Conservation (phyloP, 345 rosid genomes). For the Euphorbia tirucalli region DNA sequence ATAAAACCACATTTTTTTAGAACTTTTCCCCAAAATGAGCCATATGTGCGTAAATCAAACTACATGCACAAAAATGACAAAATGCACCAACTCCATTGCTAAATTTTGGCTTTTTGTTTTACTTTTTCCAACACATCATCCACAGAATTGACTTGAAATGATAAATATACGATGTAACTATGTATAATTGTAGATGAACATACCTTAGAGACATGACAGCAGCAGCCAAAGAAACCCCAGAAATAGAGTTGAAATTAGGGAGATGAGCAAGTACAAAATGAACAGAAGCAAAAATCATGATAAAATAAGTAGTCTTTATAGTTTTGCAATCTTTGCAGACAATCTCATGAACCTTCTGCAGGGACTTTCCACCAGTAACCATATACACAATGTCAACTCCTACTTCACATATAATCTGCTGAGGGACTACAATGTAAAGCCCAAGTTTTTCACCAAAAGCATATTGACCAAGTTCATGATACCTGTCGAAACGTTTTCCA, state of each 20-base stretch:
- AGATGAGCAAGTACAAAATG: conserved; percentile 32
- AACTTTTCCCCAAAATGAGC: too few relatives aligned
- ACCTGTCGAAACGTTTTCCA: conserved; percentile 33
- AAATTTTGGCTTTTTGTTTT: too few relatives aligned
- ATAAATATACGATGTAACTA: too few relatives aligned
- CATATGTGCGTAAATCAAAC: too few relatives aligned
- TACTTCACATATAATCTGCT: conserved; percentile 25
- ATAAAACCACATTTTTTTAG: too few relatives aligned
- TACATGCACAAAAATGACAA: too few relatives aligned
- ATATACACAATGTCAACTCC: conserved; percentile 33
- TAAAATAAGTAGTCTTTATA: conserved; percentile 22
- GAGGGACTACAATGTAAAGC: conserved; percentile 31
- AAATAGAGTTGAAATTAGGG: conserved; percentile 31
- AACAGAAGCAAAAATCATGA: conserved; percentile 33
- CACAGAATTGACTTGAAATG: too few relatives aligned
- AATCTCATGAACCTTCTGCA: conserved; percentile 21
- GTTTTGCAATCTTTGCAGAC: conserved; percentile 11
- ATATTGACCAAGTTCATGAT: conserved; percentile 33
- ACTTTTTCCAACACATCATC: too few relatives aligned
- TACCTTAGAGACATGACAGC: conserved; percentile 35
- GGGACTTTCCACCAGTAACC: conserved; percentile 36
- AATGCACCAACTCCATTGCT: too few relatives aligned
- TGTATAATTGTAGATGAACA: too few relatives aligned
- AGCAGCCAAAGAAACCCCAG: conserved; percentile 28
- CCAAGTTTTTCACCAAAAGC: conserved; percentile 32